Base-by-base conservation (phyloP, 306 rosid genomes). In the Sechiopsis laciniata region DNA sequence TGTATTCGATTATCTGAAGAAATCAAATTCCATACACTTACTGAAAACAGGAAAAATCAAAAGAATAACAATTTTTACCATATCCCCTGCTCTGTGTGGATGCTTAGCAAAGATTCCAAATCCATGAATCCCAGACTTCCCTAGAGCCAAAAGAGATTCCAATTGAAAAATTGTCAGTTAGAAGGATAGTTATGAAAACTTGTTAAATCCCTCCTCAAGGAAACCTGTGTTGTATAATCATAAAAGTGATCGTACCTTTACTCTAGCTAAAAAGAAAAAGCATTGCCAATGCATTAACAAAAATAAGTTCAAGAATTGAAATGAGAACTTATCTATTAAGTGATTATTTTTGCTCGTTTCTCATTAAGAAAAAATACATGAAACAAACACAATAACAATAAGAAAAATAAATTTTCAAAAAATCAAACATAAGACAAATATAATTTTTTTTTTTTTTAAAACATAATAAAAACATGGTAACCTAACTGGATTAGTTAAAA, bases 111-210 rank as follows among this genome's bases (percentile, higher is more conserved):
- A 94, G 84, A 94, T 94, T 74, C 99, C 99, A 89, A 90, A 94
- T 79, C 99, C 99, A 86, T 94, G 99, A 82, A 94, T 94, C 84
- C 96, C 88, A 12, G 99, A 94, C 85, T 94, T 94, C 77, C 99
- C 99, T 92, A 66, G 80, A 37, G 50, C 60, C 50, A 55, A 72
- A 57, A 55, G 13, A 46, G 74, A 73, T 56, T 51, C 26, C 70
- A 54, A 53, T 52, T 8, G 29, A n/a, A 64, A 51, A 5, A 35
- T n/a, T 21, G 4, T 3, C 42, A 50, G 73, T 68, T 52, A 48
- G 56, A 50, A 22, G 54, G 35, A 48, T 50, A 50, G 11, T 15
- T 48, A 48, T 12, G 16, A 50, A 21, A 69, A 69, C 14, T 50
- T 21, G 73, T 50, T 14, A 69, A 50, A 69, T 46, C 35, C 48